phyloP scores from a whole-genome alignment of 2,329 filamentous ascomycete species.

The Thielaviopsis euricoi region DNA sequence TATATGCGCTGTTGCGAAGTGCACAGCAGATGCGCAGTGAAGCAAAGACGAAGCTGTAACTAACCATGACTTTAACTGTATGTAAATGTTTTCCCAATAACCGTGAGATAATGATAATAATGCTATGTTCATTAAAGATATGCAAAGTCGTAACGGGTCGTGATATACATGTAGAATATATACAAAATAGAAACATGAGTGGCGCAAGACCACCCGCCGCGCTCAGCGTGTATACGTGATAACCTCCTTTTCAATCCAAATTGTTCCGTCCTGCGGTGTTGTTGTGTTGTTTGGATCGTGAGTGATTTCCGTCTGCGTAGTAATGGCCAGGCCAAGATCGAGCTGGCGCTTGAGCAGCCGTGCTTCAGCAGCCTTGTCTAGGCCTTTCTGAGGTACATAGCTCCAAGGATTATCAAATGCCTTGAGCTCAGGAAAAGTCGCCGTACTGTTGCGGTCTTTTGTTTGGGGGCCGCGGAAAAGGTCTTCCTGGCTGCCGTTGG shows the following conservation, averaged over 20 bases:
- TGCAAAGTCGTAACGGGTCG: neutral
- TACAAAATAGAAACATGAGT: neutral
- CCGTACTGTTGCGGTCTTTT: neutral
- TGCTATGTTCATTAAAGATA: neutral
- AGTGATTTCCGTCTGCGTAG: constrained; percentile 1
- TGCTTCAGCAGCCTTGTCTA: neutral
- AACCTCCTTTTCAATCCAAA: constrained; percentile 2
- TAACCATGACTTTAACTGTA: too few species aligned
- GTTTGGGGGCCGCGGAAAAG: neutral
- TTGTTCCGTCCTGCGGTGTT: constrained; percentile 4
- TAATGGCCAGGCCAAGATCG: constrained; percentile 3
- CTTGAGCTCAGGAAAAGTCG: neutral
- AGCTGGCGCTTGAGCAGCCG: constrained; percentile 4
- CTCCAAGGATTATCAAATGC: neutral
- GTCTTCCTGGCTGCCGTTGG: neutral
- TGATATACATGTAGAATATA: neutral
- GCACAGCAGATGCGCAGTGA: constrained; percentile 36
- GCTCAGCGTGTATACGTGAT: neutral
- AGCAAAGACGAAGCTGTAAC: constrained; percentile 6
- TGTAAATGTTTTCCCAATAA: neutral
- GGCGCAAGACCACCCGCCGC: too few species aligned
- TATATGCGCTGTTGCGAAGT: constrained; percentile 50
- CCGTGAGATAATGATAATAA: neutral
- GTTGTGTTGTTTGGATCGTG: neutral
- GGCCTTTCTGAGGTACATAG: neutral